A percentile compares a stretch with the other conserved stretches of the same genome.
Conservation (phyloP, 1,284 basidiomycete species). For the Malassezia caprae region DNA sequence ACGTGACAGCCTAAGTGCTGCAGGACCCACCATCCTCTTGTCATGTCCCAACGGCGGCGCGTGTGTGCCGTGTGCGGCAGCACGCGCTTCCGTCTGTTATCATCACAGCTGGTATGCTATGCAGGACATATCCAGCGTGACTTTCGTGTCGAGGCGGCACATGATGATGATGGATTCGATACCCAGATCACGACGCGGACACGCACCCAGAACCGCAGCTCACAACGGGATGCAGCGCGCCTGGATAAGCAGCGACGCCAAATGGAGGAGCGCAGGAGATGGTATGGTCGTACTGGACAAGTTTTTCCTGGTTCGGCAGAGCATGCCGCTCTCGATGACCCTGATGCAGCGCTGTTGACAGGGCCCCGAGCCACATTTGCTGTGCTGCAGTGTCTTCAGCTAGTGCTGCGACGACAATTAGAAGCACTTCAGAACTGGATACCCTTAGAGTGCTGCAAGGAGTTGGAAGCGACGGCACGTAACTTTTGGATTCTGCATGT, state of each 20-base stretch:
- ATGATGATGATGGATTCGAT: conserved; percentile 17
- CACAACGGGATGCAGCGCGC: conserved; percentile 10
- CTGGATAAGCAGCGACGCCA: conserved; percentile 1
- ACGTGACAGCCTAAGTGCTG: background rate
- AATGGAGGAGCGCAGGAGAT: background rate
- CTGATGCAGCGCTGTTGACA: background rate
- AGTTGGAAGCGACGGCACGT: conserved; percentile 13
- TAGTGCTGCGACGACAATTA: conserved; percentile 25
- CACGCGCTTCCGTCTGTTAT: conserved; percentile 13
- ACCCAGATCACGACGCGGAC: conserved; percentile 17
- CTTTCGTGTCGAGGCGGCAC: conserved; percentile 16
- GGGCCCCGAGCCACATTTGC: conserved; percentile 12
- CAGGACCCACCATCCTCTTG: background rate
- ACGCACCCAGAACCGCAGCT: conserved; percentile 5
- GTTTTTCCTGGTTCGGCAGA: conserved; percentile 5
- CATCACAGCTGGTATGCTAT: conserved; percentile 17
- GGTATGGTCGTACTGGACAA: conserved; percentile 2
- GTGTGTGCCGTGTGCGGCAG: conserved; percentile 15
- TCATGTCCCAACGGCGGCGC: conserved; percentile 10
- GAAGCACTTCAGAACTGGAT: background rate
- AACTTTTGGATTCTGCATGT: conserved; percentile 25
- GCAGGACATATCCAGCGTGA: conserved; percentile 16
- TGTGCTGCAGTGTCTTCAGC: conserved; percentile 20
- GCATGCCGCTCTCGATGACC: background rate
- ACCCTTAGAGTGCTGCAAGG: background rate